Evolutionary conservation across 148 eudicot genomes (phyloP).

Genomic region (Selenicereus undatus): DNA sequence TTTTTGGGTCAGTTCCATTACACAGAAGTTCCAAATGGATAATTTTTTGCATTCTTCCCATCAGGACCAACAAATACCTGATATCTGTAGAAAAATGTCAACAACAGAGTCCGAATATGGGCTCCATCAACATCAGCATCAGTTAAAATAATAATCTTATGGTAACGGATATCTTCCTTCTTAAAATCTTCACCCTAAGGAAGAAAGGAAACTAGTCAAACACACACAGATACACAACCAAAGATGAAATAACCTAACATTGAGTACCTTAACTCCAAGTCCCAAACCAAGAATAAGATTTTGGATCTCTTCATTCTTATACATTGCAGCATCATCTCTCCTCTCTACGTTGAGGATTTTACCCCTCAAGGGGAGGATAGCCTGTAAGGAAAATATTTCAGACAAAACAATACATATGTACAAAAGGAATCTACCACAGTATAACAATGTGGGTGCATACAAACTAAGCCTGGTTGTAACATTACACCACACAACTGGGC

Average conservation of each 20-base stretch:
- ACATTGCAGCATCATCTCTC: constrained; percentile 95
- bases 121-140: constrained; percentile 99
- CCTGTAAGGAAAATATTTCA: constrained; percentile 45
- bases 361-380: constrained; percentile 93
- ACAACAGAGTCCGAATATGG: constrained; percentile 78
- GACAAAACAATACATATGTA: neutral
- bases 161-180: constrained; percentile 84
- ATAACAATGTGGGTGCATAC: neutral
- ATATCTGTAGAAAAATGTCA: constrained; percentile 95
- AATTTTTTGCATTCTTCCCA: neutral
- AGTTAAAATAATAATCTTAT: constrained; percentile 91
- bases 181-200: constrained; percentile 93
- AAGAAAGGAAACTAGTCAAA: constrained; percentile 18
- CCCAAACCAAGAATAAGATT: constrained; percentile 89
- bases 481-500: neutral
- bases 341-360: constrained; percentile 92
- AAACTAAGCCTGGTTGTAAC: neutral
- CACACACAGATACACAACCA: constrained; percentile 9
- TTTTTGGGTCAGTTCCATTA: neutral
- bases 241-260: neutral
- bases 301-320: constrained; percentile 91
- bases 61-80: constrained; percentile 48
- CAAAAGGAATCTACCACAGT: neutral
- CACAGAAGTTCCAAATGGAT: neutral
- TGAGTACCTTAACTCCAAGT: constrained; percentile 89